Conservation (phyloP, 1,284 basidiomycete species). For the Ganoderma sinense region DNA sequence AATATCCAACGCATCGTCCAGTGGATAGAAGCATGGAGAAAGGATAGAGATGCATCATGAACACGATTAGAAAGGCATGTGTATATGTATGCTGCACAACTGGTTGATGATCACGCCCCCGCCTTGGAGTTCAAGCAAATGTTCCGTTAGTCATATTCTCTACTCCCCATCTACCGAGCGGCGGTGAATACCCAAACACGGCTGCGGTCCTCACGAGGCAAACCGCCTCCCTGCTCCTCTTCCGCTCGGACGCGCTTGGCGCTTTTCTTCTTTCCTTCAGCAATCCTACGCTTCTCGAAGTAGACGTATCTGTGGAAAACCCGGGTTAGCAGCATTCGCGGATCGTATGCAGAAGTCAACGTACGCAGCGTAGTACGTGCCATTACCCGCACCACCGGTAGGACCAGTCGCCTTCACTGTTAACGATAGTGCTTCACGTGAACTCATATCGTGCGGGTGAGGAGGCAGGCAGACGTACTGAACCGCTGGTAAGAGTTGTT, state of each 20-base stretch:
- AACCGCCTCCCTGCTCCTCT: slow-evolving; percentile 38
- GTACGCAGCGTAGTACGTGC: slow-evolving; percentile 54
- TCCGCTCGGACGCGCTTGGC: slow-evolving; percentile 48
- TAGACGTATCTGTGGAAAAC: slow-evolving; percentile 48
- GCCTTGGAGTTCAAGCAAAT: neutral
- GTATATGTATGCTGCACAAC: slow-evolving; percentile 3
- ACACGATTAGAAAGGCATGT: slow-evolving; percentile 12
- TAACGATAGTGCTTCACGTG: neutral
- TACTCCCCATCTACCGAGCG: neutral
- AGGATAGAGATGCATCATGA: slow-evolving; percentile 46
- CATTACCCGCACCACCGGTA: slow-evolving; percentile 49
- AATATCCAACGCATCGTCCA: slow-evolving; percentile 86
- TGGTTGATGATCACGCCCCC: neutral
- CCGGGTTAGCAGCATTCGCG: slow-evolving; percentile 5
- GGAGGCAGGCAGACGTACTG: slow-evolving; percentile 42
- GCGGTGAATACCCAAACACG: slow-evolving; percentile 36
- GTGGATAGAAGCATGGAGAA: slow-evolving; percentile 87
- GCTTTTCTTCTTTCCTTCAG: slow-evolving; percentile 57
- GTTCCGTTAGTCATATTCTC: neutral
- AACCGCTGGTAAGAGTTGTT: slow-evolving; percentile 55
- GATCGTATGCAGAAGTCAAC: slow-evolving; percentile 24
- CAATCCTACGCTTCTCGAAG: slow-evolving; percentile 56
- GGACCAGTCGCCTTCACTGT: slow-evolving; percentile 52
- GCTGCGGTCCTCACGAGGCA: slow-evolving; percentile 42
- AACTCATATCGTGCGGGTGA: neutral